Conservation (phyloP, 768 basidiomycete species). For the Heimioporus sp. region DNA sequence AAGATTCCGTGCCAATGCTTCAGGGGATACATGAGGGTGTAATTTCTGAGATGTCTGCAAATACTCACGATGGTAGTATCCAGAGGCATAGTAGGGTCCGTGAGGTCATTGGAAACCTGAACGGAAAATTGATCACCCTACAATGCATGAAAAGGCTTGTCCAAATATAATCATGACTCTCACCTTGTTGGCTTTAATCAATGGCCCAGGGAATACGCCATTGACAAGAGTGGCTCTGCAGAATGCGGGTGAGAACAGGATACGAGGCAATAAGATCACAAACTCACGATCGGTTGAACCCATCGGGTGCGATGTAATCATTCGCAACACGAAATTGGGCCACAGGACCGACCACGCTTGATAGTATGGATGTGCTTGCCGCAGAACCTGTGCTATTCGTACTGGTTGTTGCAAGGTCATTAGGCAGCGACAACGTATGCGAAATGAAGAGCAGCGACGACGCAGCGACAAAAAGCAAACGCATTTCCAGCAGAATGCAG, state of each 20-base stretch:
- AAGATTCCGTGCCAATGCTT: conserved; percentile 46
- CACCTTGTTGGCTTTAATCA: conserved; percentile 2
- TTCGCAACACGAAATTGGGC: background rate
- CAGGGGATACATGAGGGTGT: background rate
- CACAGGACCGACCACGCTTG: too few species aligned
- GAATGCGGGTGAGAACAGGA: background rate
- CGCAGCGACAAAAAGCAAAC: too few species aligned
- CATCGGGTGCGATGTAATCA: background rate
- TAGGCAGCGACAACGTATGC: too few species aligned
- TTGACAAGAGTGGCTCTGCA: conserved; percentile 4
- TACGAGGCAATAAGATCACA: background rate
- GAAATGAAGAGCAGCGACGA: too few species aligned
- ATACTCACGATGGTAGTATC: conserved; percentile 2
- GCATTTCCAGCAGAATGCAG: too few species aligned
- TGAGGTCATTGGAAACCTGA: background rate
- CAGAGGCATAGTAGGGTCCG: background rate
- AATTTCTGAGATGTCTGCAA: background rate
- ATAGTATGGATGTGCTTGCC: too few species aligned
- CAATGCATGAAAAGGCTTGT: background rate
- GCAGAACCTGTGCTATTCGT: too few species aligned
- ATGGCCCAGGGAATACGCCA: background rate
- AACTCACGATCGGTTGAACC: background rate
- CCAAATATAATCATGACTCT: background rate
- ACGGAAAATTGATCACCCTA: background rate
- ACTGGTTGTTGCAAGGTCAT: too few species aligned